Base-by-base conservation (phyloP, 208 protist species). In the Crithidia fasciculata region DNA sequence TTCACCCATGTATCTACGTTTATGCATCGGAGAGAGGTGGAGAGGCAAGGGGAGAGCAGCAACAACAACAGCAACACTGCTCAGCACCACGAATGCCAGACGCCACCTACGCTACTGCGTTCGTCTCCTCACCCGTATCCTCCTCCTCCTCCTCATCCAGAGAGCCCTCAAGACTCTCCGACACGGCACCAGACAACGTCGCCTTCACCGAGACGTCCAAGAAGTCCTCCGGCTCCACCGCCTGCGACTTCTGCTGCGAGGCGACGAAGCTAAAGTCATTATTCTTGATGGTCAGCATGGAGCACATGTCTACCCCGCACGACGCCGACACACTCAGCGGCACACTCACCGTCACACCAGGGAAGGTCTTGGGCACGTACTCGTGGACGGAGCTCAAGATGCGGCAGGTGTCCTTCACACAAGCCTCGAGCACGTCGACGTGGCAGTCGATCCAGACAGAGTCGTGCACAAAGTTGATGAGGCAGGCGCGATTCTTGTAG, bases 401-500 rank as follows among this genome's bases (percentile, higher is more conserved):
- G 57, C 66, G 61, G 36, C 75, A 80, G n/a, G 88, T 89, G 45
- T 94, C 89, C 8, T 62, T 72, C 9, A 92, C 83, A 28, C 87
- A 90, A 78, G 90, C 63, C 66, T 83, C 59, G 19, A 94, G 78
- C 36, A 95, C 90, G 59, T 90, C 83, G 12, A 91, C 76, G 52
- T 97, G 92, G 69, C 90, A 97, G 71, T 97, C 92, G 8, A 97
- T 71, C 92, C 92, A 97, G 15, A 97, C 82, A 6, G 92, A 94
- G 80, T 97, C 92, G 80, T 97, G 92, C 52, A 97, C 92, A 77
- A 95, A 95, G 71, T 97, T 97, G 67, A 85, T 86, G 44, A 97
- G 77, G 65, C 83, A 87, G 8, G 88, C 92, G 13, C 81, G 79
- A 16, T 89, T 50, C 8, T 81, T 72, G 77, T 94, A 97, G 79